phyloP scores from a whole-genome alignment of 2,329 filamentous ascomycete genomes.

The Clonostachys solani region DNA sequence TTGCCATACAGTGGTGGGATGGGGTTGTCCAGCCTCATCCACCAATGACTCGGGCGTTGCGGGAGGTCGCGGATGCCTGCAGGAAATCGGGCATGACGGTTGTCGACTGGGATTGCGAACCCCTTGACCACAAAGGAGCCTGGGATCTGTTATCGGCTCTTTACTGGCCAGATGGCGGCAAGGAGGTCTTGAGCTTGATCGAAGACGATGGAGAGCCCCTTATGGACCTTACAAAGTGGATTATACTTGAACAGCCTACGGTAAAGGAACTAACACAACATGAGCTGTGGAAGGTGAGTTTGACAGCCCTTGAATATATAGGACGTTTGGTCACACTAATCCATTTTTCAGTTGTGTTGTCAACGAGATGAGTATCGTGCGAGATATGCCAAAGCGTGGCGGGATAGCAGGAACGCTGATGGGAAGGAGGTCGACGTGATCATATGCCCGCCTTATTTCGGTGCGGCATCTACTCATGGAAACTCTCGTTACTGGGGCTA shows the following conservation, averaged over 20 bases:
- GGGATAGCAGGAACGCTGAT: constrained; percentile 18
- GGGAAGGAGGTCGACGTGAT: constrained; percentile 51
- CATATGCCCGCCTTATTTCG: constrained; percentile 54
- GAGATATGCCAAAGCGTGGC: constrained; percentile 30
- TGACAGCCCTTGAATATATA: background rate
- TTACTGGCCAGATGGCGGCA: constrained; percentile 58
- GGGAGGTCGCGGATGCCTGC: constrained; percentile 46
- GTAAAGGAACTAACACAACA: constrained; percentile 30
- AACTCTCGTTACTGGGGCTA: constrained; percentile 55
- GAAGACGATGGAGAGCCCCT: constrained; percentile 51
- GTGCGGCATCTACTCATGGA: constrained; percentile 40
- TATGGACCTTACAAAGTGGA: constrained; percentile 53
- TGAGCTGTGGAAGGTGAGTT: constrained; percentile 31
- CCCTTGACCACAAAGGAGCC: constrained; percentile 45
- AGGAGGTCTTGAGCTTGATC: constrained; percentile 45
- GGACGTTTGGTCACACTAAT: background rate
- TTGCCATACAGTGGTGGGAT: constrained; percentile 58
- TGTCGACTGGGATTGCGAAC: constrained; percentile 45
- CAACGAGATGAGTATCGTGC: constrained; percentile 32
- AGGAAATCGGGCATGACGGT: constrained; percentile 44
- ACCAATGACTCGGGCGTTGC: constrained; percentile 51
- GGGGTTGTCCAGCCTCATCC: constrained; percentile 57
- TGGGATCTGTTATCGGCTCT: constrained; percentile 37
- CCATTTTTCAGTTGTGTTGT: constrained; percentile 14
- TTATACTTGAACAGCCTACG: constrained; percentile 48